Base-by-base conservation (phyloP, 2,329 filamentous ascomycete species). In the Harringtonia lauricola region DNA sequence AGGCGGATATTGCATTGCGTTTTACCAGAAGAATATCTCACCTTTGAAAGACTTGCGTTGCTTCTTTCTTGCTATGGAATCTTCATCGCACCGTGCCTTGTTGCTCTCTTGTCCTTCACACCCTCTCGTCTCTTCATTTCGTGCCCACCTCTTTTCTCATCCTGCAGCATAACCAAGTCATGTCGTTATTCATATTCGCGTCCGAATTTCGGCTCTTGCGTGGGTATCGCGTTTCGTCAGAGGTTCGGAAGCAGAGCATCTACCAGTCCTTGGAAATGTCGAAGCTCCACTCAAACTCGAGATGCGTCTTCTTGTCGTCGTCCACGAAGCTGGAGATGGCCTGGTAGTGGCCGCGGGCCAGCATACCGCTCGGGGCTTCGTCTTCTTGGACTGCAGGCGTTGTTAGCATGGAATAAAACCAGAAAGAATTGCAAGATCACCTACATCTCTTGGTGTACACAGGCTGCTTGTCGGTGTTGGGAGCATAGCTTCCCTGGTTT, bases 201-300 rank as follows among this genome's bases (percentile, higher is more conserved):
- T 26, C 24, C 33, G 8, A 21, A n/a, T 33, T 21, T 29, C 31
- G 29, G 29, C 10, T 17, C 19, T 10, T 10, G 10, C 24, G 10
- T 26, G 24, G 24, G 24, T 26, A 10, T 26, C 10, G 24, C 24
- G 10, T 26, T 26, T 10, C 24, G 24, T 10, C 10, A 6, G 24
- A 10, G 24, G 18, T 2, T 13, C 9, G 9, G 18, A 5, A 13
- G 18, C 18, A 12, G 24, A 28, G 3, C 18, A 33, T 57, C 53
- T 80, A 86, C 92, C 92, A 96, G 62, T 95, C 86, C 76, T 96
- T 98, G 67, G 83, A 76, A 62, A 98, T 95, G 59, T 95, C 85
- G 58, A 98, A 96, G 49, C 82, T 80, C 92, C 92, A 98, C 57
- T 94, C 84, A 64, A 98, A 98, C 61, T 83, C 74, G 51, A 98